Evolutionary conservation across 345 rosid genomes (phyloP).

Genomic region (Corchorus olitorius): DNA sequence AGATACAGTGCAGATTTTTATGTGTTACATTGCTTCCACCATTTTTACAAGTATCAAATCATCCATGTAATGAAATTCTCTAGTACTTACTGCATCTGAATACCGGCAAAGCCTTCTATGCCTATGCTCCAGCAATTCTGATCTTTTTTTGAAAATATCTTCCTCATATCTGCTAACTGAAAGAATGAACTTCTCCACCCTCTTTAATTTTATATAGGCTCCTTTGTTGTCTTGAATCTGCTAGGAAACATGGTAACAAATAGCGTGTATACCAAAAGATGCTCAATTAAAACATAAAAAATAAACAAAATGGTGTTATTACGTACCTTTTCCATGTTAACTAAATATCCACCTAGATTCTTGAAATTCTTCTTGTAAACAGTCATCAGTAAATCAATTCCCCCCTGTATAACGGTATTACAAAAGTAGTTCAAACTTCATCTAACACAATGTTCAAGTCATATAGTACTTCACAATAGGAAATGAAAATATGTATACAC

Average conservation of each 20-base stretch:
- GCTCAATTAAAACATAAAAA: background rate
- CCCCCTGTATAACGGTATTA: slow-evolving; percentile 19
- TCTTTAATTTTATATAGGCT: slow-evolving; percentile 21
- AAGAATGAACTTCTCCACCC: slow-evolving; percentile 35
- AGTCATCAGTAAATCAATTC: slow-evolving; percentile 28
- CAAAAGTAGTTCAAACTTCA: background rate
- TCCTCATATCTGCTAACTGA: slow-evolving; percentile 32
- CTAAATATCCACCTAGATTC: slow-evolving; percentile 33
- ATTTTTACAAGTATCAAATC: background rate
- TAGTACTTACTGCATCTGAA: slow-evolving; percentile 4
- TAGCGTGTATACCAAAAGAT: background rate
- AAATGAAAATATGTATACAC: background rate
- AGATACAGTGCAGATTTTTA: background rate
- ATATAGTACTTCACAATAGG: no score
- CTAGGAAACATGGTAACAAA: background rate
- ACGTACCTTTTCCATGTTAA: slow-evolving; percentile 34
- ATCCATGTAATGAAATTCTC: background rate
- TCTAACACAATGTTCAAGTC: background rate
- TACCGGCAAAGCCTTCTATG: background rate
- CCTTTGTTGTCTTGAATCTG: slow-evolving; percentile 21
- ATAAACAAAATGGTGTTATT: background rate
- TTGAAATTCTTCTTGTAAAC: slow-evolving; percentile 32
- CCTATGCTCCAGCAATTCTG: slow-evolving; percentile 6
- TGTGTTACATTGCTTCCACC: background rate
- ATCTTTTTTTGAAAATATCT: slow-evolving; percentile 34